Conservation (phyloP, 768 basidiomycete species). For the Suillus paluster region DNA sequence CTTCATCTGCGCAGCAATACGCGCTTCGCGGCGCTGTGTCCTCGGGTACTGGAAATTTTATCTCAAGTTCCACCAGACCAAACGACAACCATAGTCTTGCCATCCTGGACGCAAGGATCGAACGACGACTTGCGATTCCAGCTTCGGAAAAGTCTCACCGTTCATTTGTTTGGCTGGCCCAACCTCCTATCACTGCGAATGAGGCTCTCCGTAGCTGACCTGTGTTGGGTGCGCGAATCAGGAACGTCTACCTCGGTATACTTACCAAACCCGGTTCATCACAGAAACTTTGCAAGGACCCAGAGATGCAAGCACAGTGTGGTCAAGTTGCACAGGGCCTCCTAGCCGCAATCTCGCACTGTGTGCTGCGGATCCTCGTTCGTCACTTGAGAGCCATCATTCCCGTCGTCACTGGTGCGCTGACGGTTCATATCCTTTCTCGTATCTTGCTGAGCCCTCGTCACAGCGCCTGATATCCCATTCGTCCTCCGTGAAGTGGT, state of each 20-base stretch:
- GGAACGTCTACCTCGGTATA: constrained; percentile 7
- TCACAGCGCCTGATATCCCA: constrained; percentile 59
- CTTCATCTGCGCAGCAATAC: constrained; percentile 41
- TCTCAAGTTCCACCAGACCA: constrained; percentile 35
- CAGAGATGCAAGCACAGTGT: constrained; percentile 47
- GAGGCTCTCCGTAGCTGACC: constrained; percentile 54
- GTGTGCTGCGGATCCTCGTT: constrained; percentile 56
- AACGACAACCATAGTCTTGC: constrained; percentile 34
- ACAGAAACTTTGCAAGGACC: constrained; percentile 53
- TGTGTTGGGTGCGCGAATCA: constrained; percentile 45
- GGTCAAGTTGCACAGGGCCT: too few relatives aligned
- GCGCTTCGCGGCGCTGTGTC: constrained; percentile 41
- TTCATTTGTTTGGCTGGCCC: constrained; percentile 68
- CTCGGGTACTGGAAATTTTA: constrained; percentile 52
- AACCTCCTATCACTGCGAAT: constrained; percentile 55
- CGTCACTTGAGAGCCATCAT: constrained; percentile 58
- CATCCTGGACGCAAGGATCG: constrained; percentile 30
- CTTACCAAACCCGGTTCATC: constrained; percentile 17
- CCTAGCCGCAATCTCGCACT: constrained; percentile 64
- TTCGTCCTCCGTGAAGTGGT: constrained; percentile 65
- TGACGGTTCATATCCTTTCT: constrained; percentile 26
- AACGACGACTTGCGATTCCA: constrained; percentile 43
- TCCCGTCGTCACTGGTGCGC: constrained; percentile 48
- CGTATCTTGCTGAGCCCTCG: constrained; percentile 1
- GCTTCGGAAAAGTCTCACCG: constrained; percentile 54